Evolutionary conservation across 306 rosid species (phyloP), one percentile per base, ranked within the genome.

Genomic region (Cucurbita maxima): DNA sequence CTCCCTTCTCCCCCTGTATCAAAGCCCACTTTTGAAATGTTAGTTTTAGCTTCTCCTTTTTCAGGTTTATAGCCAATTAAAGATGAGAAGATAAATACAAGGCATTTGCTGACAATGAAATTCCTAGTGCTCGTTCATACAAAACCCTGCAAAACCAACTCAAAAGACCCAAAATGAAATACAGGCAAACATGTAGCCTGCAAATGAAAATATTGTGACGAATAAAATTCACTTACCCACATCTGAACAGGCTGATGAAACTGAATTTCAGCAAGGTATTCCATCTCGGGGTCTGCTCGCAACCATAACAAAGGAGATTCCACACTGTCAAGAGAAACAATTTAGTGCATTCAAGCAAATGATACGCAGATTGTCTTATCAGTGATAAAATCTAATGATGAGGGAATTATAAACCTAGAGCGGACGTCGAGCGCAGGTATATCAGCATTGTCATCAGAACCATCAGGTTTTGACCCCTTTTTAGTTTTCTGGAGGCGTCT

Each of bases 281-380:
- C 99, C 96, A 91, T 91, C 83, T 91, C 99, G 52, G 99, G 99
- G 82, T 94, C 99, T 76, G 96, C 99, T 80, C 97, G 84, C 83
- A 94, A 84, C 99, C 99, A 94, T 77, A 89, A 82, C 76, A 94
- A 83, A 57, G 99, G 97, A 34, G 99, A 87, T 77, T 94, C 97
- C 14, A 90, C 82, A 72, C 97, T 89, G 88, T 78, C 66, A 80
- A 44, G 54, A 43, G 47, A 30, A 0, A 16, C 36, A 45, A 34
- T 74, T 13, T 81, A 78, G 76, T 57, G 58, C 44, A 67, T 52
- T 40, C 61, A 72, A 54, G 79, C 20, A 78, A 73, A 80, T 57
- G 19, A 41, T 51, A 78, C 71, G 18, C 48, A 54, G 76, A 69
- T 72, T 37, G 54, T 57, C 77, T 75, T 40, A 34, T 61, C 56